Base-by-base conservation (phyloP, 208 protist species). In the Acanthamoeba healyi region DNA sequence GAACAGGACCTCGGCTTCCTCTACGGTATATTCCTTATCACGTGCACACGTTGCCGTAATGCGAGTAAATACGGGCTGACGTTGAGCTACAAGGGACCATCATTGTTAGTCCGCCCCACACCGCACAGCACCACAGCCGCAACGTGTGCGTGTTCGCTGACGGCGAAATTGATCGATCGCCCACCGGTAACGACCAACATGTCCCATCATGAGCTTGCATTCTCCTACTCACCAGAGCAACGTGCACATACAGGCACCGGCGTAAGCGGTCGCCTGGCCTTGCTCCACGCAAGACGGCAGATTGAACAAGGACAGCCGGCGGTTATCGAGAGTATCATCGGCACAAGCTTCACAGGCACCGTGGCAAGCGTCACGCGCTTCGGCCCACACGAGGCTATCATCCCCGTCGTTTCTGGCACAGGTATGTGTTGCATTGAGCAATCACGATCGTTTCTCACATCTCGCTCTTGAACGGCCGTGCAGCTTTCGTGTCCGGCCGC, bases 61-160 rank as follows among this genome's bases (percentile, higher is more conserved):
- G n/a, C n/a, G n/a, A n/a, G n/a, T n/a, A n/a, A n/a, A n/a, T n/a
- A n/a, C n/a, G n/a, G n/a, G n/a, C n/a, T n/a, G n/a, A n/a, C n/a
- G n/a, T 70, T 34, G 19, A n/a, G n/a, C n/a, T 70, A 10, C 7
- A 7, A 82, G 72, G 72, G 5, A 82, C 72, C 17, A 82, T 82
- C 38, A 82, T 82, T 32, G 29, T 42, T 9, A 51, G 72, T 24
- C 34, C 34, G 42, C 38, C 38, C 9, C 72, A 82, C 34, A 51
- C n/a, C 5, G 36, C 72, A 42, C 38, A 51, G 24, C 19, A 42
- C 42, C 72, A 82, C 72, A 82, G 72, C 72, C 34, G 42, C 19
- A 82, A 82, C 72, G 72, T 82, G 17, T 82, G 72, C 72, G n/a
- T 82, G 24, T 82, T 82, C n/a, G 72, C 72, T 26, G 38, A 82